A percentile compares a stretch with the other conserved stretches of the same genome.
Conservation (phyloP, 148 eudicot genomes). For the Chenopodium quinoa region DNA sequence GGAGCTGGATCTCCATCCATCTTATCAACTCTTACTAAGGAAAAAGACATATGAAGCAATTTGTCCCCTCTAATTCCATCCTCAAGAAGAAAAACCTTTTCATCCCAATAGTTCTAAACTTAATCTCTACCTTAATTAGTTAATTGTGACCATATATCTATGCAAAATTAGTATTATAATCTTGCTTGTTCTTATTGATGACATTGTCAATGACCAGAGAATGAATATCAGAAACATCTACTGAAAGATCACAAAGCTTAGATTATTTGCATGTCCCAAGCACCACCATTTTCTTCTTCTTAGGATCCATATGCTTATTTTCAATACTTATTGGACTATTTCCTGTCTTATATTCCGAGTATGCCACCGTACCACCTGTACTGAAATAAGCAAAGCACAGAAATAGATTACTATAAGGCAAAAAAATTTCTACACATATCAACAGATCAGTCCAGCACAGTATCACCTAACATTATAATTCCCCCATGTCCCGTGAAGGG, state of each 20-base stretch:
- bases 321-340: slow-evolving; percentile 20
- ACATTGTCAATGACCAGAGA: too few species aligned
- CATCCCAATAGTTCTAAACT: background rate
- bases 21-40: background rate
- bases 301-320: slow-evolving; percentile 28
- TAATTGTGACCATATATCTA: background rate
- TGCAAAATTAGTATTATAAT: too few species aligned
- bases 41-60: background rate
- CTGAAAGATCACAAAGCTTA: too few species aligned
- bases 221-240: too few species aligned
- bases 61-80: background rate
- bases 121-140: background rate
- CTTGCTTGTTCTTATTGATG: background rate
- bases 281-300: slow-evolving; percentile 68
- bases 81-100: background rate
- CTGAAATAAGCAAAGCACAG: slow-evolving; percentile 35
- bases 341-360: slow-evolving; percentile 52
- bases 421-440: slow-evolving; percentile 5
- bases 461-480: background rate
- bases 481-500: too few species aligned
- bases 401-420: background rate
- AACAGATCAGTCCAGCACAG: background rate
- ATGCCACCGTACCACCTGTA: slow-evolving; percentile 64
- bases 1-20: background rate
- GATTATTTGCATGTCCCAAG: slow-evolving; percentile 58